Conservation (phyloP, 1,284 basidiomycete species). For the Trametes pubescens region DNA sequence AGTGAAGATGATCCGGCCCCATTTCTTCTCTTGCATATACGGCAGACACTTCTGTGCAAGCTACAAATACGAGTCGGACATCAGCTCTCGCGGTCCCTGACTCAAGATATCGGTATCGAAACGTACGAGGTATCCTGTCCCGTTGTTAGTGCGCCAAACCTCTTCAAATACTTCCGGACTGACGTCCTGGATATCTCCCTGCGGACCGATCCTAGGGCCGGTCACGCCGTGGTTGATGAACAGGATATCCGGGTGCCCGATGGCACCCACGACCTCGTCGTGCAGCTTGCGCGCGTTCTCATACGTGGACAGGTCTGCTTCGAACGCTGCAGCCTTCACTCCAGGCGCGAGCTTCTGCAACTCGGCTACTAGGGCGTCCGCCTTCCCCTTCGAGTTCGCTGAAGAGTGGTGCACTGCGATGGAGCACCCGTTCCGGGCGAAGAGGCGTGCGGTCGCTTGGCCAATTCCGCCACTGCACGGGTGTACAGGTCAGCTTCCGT, state of each 20-base stretch:
- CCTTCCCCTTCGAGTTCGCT: conserved; percentile 44
- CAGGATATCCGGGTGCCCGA: conserved; percentile 59
- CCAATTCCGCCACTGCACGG: conserved; percentile 58
- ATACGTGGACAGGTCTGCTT: conserved; percentile 57
- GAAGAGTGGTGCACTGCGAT: conserved; percentile 62
- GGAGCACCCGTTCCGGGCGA: conserved; percentile 55
- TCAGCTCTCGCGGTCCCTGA: background rate
- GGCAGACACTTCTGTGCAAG: conserved; percentile 60
- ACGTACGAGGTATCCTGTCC: conserved; percentile 53
- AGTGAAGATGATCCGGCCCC: conserved; percentile 58
- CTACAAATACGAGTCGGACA: conserved; percentile 35
- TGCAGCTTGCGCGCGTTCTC: conserved; percentile 54
- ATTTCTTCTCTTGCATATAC: conserved; percentile 57
- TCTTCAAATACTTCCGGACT: conserved; percentile 55
- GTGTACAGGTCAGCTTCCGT: background rate
- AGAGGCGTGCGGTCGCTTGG: conserved; percentile 53
- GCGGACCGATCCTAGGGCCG: conserved; percentile 52
- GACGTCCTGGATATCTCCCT: conserved; percentile 55
- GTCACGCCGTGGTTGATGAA: conserved; percentile 60
- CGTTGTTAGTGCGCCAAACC: conserved; percentile 58
- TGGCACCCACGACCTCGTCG: conserved; percentile 49
- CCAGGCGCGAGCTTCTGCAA: conserved; percentile 41
- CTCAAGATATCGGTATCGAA: background rate
- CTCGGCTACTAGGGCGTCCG: conserved; percentile 48
- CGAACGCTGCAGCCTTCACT: conserved; percentile 52